A percentile compares a stretch with the other conserved stretches of the same genome.
Evolutionary conservation across 2,329 filamentous ascomycete genomes (phyloP).

Genomic region (Lasiodiplodia theobromae): DNA sequence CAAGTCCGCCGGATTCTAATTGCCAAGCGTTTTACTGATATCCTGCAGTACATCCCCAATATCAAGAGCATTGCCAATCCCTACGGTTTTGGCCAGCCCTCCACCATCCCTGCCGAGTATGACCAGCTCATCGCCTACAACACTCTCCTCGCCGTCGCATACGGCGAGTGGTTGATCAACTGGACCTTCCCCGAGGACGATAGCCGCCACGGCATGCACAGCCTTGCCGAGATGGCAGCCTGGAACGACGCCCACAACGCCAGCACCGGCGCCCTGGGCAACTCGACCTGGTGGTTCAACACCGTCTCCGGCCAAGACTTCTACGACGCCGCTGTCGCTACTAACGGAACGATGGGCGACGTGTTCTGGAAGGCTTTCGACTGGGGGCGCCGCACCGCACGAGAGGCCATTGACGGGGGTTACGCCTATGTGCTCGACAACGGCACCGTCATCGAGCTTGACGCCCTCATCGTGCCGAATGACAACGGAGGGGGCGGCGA

Average conservation of each 20-base stretch:
- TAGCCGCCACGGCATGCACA: not conserved
- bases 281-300: conserved; percentile 1
- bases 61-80: not conserved
- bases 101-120: not conserved
- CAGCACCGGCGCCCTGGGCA: not conserved
- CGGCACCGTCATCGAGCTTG: too few species aligned
- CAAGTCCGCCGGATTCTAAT: too few species aligned
- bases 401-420: not conserved
- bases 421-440: not conserved
- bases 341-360: not conserved
- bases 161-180: not conserved
- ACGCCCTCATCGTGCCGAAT: too few species aligned
- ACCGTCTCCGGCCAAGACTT: not conserved
- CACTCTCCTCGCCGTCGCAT: not conserved
- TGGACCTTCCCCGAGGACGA: not conserved
- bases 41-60: not conserved
- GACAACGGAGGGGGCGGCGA: too few species aligned
- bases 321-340: not conserved
- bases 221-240: not conserved
- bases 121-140: not conserved
- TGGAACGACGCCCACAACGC: conserved; percentile 2
- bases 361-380: not conserved
- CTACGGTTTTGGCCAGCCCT: not conserved
- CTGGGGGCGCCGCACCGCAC: not conserved
- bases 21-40: not conserved